These are phyloP conservation scores for Beauveria pseudobassiana DNA, from an alignment of 2,329 filamentous ascomycete species.

Conservation along the genomic window DNA sequence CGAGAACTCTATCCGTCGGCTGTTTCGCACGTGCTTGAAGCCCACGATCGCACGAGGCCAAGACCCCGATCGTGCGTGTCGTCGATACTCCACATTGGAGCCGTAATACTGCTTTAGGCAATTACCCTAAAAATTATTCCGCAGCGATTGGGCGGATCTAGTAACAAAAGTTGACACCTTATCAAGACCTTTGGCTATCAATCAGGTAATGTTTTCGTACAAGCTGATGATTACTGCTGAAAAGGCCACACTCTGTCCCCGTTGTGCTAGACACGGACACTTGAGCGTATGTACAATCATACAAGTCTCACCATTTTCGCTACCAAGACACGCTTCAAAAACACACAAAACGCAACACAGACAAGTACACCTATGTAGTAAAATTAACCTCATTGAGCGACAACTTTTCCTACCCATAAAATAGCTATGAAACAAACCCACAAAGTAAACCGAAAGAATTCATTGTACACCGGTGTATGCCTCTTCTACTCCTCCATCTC, in stretches of 20 bases:
- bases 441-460: not conserved
- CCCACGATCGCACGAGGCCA: not conserved
- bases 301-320: too few relatives aligned
- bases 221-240: too few relatives aligned
- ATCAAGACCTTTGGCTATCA: too few relatives aligned
- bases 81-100: not conserved
- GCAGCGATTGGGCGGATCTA: not conserved
- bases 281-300: not conserved
- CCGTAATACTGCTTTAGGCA: not conserved
- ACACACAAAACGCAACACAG: not conserved
- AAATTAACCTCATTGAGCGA: not conserved
- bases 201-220: too few relatives aligned
- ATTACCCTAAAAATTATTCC: not conserved
- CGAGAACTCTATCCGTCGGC: not conserved
- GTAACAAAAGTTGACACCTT: not conserved
- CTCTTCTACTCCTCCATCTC: constrained; percentile 24
- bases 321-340: too few relatives aligned
- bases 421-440: constrained; percentile 1
- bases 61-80: too few relatives aligned
- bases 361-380: not conserved
- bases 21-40: not conserved
- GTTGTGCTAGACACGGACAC: too few relatives aligned
- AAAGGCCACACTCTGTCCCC: too few relatives aligned
- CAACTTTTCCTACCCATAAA: constrained; percentile 12
- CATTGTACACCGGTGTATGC: constrained; percentile 8